Conservation (phyloP, 306 rosid species). For the Malus sylvestris region DNA sequence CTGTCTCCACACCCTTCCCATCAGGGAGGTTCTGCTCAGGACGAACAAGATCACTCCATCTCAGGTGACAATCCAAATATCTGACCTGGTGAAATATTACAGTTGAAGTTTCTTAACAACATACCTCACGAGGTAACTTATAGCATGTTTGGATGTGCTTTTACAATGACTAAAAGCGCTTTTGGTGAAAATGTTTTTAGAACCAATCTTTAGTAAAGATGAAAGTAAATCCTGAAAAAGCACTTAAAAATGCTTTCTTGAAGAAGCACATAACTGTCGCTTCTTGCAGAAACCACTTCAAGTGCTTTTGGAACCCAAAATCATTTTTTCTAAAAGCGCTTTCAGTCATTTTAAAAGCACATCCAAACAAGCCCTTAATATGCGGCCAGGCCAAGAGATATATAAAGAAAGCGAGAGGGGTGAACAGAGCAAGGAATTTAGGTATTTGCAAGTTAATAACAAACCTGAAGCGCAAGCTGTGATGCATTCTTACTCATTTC, state of each 20-base stretch:
- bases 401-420: not conserved
- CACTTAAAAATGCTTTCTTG: too few species aligned
- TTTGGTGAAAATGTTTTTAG: too few species aligned
- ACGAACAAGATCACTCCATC: conserved; percentile 93
- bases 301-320: too few species aligned
- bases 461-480: conserved; percentile 91
- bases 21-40: conserved; percentile 83
- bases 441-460: conserved; percentile 1
- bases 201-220: too few species aligned
- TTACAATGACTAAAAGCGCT: too few species aligned
- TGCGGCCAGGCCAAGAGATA: conserved; percentile 8
- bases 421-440: not conserved
- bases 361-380: not conserved
- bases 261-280: too few species aligned
- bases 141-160: too few species aligned
- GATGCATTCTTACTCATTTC: conserved; percentile 80
- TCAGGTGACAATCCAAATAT: conserved; percentile 65
- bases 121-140: conserved; percentile 14
- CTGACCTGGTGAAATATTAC: conserved; percentile 70
- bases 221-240: too few species aligned
- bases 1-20: conserved; percentile 74
- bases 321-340: too few species aligned
- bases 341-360: too few species aligned
- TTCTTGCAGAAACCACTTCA: too few species aligned
- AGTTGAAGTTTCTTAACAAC: conserved; percentile 11